Conservation (phyloP, 208 protist genomes). For the Naegleria lovaniensis region DNA sequence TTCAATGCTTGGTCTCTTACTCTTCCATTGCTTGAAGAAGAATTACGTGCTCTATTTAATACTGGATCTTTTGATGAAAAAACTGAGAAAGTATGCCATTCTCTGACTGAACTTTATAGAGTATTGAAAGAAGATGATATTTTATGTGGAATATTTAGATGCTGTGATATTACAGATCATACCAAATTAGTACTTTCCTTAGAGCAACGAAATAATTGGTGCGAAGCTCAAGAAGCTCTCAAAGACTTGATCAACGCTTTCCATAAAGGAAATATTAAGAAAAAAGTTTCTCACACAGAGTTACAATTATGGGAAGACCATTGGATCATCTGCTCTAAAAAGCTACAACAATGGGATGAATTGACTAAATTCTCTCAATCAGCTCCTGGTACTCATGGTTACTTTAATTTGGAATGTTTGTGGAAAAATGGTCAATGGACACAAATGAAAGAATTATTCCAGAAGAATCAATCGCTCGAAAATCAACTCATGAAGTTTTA, state of each 20-base stretch:
- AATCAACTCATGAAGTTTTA: constrained; percentile 26
- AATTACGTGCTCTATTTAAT: neutral
- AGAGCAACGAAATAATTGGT: constrained; percentile 5
- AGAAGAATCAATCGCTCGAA: neutral
- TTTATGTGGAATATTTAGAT: constrained; percentile 6
- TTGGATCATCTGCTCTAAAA: constrained; percentile 13
- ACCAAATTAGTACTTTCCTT: neutral
- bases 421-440: constrained; percentile 27
- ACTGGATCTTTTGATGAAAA: neutral
- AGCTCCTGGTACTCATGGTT: neutral
- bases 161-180: neutral
- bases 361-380: constrained; percentile 10
- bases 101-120: constrained; percentile 24
- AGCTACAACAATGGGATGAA: constrained; percentile 35
- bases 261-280: neutral
- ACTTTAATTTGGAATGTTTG: constrained; percentile 14
- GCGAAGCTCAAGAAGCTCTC: constrained; percentile 19
- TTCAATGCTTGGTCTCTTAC: constrained; percentile 34
- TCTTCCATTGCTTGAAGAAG: constrained; percentile 29
- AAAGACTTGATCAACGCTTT: neutral
- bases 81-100: neutral
- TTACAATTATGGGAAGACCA: constrained; percentile 14
- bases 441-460: constrained; percentile 30
- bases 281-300: neutral
- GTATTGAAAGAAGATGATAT: constrained; percentile 30